phyloP scores from a whole-genome alignment of 768 basidiomycete genomes.

The Sutorius australiensis region DNA sequence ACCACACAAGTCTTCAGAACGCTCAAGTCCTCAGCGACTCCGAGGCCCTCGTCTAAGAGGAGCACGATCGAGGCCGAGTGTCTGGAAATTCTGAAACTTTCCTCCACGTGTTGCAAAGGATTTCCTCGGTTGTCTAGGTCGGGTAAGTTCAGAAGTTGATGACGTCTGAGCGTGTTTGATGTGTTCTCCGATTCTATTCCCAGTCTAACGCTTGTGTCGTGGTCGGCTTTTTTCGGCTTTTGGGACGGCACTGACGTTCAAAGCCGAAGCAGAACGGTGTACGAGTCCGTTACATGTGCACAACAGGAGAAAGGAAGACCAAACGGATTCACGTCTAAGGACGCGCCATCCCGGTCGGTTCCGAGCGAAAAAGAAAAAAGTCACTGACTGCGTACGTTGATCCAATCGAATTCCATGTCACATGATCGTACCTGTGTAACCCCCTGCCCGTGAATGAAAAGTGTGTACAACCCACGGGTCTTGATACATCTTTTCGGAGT shows the following conservation, averaged over 20 bases:
- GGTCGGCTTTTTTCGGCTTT: background rate
- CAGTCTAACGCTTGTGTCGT: background rate
- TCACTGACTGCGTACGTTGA: conserved; percentile 13
- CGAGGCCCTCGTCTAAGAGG: background rate
- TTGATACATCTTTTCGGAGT: conserved; percentile 3
- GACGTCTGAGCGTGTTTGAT: background rate
- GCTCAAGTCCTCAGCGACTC: background rate
- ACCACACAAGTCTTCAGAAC: background rate
- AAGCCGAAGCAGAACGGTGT: background rate
- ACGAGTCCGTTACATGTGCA: conserved; percentile 9
- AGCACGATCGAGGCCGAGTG: background rate
- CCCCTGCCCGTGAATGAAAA: conserved; percentile 2
- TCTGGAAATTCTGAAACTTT: background rate
- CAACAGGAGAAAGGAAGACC: background rate
- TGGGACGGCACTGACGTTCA: background rate
- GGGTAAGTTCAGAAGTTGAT: background rate
- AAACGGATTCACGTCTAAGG: conserved; percentile 1
- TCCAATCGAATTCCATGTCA: conserved; percentile 5
- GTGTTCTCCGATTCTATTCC: background rate
- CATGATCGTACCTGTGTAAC: background rate
- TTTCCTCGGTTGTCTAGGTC: background rate
- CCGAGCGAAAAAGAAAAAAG: conserved; percentile 7
- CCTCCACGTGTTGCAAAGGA: conserved; percentile 1
- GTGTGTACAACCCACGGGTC: background rate
- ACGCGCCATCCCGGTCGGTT: conserved; percentile 9